Evolutionary conservation across 2,329 filamentous ascomycete species (phyloP).

Genomic region (Atkinsonella hypoxylon): DNA sequence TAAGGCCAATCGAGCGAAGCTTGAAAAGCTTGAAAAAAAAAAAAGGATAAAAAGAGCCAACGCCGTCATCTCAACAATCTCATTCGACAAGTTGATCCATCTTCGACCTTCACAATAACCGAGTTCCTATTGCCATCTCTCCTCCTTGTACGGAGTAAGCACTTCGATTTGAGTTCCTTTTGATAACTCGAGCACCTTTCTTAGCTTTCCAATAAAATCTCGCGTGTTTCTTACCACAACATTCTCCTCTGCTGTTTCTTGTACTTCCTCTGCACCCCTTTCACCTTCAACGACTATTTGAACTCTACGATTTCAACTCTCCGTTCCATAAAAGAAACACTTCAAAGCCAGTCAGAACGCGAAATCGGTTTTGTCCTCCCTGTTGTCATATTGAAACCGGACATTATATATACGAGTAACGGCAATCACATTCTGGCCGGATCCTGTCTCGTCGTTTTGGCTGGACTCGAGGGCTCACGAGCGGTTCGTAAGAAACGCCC

Average conservation of each 20-base stretch:
- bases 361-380: not conserved
- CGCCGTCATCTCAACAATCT: not conserved
- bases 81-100: not conserved
- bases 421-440: not conserved
- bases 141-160: not conserved
- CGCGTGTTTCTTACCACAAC: not conserved
- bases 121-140: not conserved
- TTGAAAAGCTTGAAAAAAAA: too few relatives aligned
- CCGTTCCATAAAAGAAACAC: too few relatives aligned
- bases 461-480: not conserved
- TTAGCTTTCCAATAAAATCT: too few relatives aligned
- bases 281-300: not conserved
- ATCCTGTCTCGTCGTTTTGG: not conserved
- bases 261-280: not conserved
- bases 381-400: not conserved
- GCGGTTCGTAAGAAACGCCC: not conserved
- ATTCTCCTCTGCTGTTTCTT: not conserved
- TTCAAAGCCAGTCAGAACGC: not conserved
- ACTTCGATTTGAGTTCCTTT: not conserved
- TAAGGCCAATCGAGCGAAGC: not conserved
- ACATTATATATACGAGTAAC: not conserved
- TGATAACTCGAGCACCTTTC: not conserved
- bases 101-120: not conserved
- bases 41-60: constrained; percentile 4
- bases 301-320: not conserved